phyloP scores from a whole-genome alignment of 805 yeast species.

The Kazachstania psychrophila region DNA sequence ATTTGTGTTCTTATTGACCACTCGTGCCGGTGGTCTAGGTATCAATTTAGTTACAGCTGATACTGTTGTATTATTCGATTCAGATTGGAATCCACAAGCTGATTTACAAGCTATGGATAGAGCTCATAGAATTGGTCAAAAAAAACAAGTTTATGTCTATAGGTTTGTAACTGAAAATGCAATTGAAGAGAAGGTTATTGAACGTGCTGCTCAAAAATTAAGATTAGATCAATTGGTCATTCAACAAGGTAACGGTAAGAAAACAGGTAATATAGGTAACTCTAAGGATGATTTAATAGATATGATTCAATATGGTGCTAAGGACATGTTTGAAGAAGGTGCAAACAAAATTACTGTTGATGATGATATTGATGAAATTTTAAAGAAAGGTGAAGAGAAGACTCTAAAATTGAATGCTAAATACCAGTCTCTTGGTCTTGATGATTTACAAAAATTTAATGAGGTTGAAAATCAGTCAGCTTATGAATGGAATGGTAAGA shows the following conservation, averaged over 20 bases:
- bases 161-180: slow-evolving; percentile 93
- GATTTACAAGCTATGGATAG: slow-evolving; percentile 98
- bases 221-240: slow-evolving; percentile 90
- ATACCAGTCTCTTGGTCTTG: slow-evolving; percentile 79
- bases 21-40: slow-evolving; percentile 96
- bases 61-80: slow-evolving; percentile 77
- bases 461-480: slow-evolving; percentile 66
- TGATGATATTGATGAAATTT: slow-evolving; percentile 76
- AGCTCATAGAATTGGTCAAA: slow-evolving; percentile 96
- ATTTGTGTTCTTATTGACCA: slow-evolving; percentile 76
- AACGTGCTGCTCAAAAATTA: slow-evolving; percentile 89
- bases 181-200: slow-evolving; percentile 91
- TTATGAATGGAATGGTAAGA: slow-evolving; percentile 95
- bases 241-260: slow-evolving; percentile 68
- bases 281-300: slow-evolving; percentile 77
- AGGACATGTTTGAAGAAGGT: slow-evolving; percentile 61
- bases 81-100: slow-evolving; percentile 98
- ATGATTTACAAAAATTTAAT: slow-evolving; percentile 86
- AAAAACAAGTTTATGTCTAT: slow-evolving; percentile 86
- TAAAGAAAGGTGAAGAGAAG: slow-evolving; percentile 71
- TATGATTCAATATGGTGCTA: slow-evolving; percentile 97
- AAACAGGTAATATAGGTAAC: slow-evolving; percentile 33
- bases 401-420: slow-evolving; percentile 73
- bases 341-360: slow-evolving; percentile 27
- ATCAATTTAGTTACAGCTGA: slow-evolving; percentile 90